Conservation (phyloP, 1,284 basidiomycete genomes). For the Ustilago sp. region DNA sequence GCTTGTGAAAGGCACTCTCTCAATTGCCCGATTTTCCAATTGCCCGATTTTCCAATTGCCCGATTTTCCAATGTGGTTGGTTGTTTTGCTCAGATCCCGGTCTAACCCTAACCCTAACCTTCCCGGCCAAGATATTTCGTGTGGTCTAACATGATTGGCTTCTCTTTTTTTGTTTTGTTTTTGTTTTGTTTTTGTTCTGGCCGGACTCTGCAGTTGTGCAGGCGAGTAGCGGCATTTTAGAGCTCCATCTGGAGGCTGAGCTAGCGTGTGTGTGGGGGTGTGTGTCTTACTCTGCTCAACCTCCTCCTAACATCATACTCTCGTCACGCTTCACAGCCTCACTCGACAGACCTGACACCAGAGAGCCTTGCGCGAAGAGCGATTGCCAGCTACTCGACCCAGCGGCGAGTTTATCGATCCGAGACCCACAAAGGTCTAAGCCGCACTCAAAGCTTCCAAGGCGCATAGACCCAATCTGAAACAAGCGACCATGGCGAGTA, state of each 20-base stretch:
- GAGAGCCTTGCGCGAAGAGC: neutral
- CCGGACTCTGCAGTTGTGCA: neutral
- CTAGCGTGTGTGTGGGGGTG: neutral
- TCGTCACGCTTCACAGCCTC: neutral
- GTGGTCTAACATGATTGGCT: neutral
- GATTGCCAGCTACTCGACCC: neutral
- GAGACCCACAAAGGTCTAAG: neutral
- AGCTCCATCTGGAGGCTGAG: conserved; percentile 13
- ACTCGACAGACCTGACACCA: neutral
- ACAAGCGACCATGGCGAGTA: conserved; percentile 39
- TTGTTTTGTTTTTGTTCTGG: too few species aligned
- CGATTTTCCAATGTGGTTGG: too few species aligned
- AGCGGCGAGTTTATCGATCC: neutral
- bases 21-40: too few species aligned
- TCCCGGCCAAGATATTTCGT: too few species aligned
- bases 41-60: too few species aligned
- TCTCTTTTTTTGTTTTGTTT: neutral
- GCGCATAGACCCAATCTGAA: too few species aligned
- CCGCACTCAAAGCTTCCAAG: neutral
- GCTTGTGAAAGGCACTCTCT: neutral
- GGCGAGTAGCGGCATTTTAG: neutral
- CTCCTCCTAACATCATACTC: neutral
- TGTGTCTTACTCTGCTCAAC: conserved; percentile 1
- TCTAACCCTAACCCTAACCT: too few species aligned
- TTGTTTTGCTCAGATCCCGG: too few species aligned